Evolutionary conservation across 768 basidiomycete genomes (phyloP).

Genomic region (Xerocomellus intermedius): DNA sequence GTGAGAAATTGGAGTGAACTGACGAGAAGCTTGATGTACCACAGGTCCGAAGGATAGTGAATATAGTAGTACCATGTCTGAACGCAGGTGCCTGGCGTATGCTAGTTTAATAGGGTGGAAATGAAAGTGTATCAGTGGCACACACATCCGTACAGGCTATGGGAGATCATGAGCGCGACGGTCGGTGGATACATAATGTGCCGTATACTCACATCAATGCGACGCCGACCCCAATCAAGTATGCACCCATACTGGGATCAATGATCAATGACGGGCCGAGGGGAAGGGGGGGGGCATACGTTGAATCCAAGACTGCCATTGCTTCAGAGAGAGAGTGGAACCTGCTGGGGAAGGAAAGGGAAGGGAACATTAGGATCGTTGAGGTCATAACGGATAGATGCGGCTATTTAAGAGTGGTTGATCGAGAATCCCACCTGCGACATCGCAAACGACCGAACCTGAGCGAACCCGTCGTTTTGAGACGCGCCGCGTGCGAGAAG

Average conservation of each 20-base stretch:
- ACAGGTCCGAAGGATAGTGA: slow-evolving; percentile 50
- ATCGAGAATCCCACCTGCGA: no score
- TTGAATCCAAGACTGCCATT: slow-evolving; percentile 30
- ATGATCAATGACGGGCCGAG: neutral
- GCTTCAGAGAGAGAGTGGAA: neutral
- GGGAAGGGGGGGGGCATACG: slow-evolving; percentile 24
- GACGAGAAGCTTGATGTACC: slow-evolving; percentile 49
- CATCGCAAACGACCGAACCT: no score
- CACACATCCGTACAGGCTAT: slow-evolving; percentile 52
- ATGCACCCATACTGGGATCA: slow-evolving; percentile 44
- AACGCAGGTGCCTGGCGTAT: slow-evolving; percentile 48
- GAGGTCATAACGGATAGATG: neutral
- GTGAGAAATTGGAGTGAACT: slow-evolving; percentile 12
- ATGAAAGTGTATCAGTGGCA: neutral
- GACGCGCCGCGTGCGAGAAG: no score
- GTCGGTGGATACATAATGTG: neutral
- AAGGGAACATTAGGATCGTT: neutral
- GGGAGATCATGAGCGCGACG: neutral
- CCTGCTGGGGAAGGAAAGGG: neutral
- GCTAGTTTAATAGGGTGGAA: neutral
- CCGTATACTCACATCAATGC: slow-evolving; percentile 43
- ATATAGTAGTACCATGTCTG: slow-evolving; percentile 57
- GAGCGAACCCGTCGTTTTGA: no score
- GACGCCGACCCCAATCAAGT: slow-evolving; percentile 48
- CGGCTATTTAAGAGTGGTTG: slow-evolving; percentile 9